Evolutionary conservation across 805 yeast genomes (phyloP).

Genomic region (Starmerella kuoi): DNA sequence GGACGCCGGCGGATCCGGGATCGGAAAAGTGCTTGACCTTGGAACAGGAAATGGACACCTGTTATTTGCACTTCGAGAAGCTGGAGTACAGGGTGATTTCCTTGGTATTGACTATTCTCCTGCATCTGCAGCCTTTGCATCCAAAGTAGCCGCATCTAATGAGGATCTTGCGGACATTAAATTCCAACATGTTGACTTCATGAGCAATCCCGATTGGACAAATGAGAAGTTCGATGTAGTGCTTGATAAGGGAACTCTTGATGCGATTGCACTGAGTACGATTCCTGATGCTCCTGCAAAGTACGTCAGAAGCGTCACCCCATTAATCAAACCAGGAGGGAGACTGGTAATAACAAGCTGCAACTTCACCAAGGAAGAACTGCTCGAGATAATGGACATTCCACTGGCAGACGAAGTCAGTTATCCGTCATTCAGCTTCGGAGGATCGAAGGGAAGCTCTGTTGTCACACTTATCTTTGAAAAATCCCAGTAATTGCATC

Average conservation of each 20-base stretch:
- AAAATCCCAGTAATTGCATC: slow-evolving; percentile 25
- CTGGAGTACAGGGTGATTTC: slow-evolving; percentile 43
- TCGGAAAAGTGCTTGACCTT: slow-evolving; percentile 48
- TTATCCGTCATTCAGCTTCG: slow-evolving; percentile 79
- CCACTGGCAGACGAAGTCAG: slow-evolving; percentile 33
- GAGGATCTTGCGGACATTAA: slow-evolving; percentile 25
- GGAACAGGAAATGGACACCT: slow-evolving; percentile 97
- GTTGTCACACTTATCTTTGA: slow-evolving; percentile 74
- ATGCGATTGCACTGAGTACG: slow-evolving; percentile 80
- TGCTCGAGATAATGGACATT: slow-evolving; percentile 33
- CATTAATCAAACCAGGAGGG: slow-evolving; percentile 45
- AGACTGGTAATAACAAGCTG: slow-evolving; percentile 75
- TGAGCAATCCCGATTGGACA: slow-evolving; percentile 34
- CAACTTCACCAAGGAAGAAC: slow-evolving; percentile 77
- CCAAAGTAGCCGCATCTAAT: slow-evolving; percentile 36
- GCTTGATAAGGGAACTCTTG: slow-evolving; percentile 89
- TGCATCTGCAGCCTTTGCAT: slow-evolving; percentile 67
- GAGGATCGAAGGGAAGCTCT: slow-evolving; percentile 79
- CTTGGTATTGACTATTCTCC: slow-evolving; percentile 81
- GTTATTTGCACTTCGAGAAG: slow-evolving; percentile 57
- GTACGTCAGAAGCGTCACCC: slow-evolving; percentile 50
- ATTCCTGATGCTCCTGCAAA: slow-evolving; percentile 31
- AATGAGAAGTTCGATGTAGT: slow-evolving; percentile 51
- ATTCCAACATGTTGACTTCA: slow-evolving; percentile 62
- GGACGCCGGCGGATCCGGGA: slow-evolving; percentile 20